Evolutionary conservation across 768 basidiomycete genomes (phyloP).

Genomic region (Hortiboletus flavorubellus): DNA sequence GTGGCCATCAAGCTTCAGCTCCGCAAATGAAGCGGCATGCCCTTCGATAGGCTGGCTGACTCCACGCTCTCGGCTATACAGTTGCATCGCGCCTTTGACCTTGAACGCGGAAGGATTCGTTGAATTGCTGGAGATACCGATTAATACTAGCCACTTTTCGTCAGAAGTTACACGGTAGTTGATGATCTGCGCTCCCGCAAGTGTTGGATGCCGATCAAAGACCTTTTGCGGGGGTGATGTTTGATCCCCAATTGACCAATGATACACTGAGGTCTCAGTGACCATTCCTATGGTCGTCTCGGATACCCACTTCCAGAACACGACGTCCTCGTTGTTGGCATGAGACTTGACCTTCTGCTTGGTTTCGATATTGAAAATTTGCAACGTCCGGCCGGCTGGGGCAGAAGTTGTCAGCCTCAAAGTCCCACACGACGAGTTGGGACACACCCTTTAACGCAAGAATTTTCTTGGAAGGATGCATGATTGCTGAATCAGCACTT

Average conservation of each 20-base stretch:
- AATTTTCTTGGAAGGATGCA: slow-evolving; percentile 97
- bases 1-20: slow-evolving; percentile 87
- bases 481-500: slow-evolving; percentile 97
- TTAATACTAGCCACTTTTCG: slow-evolving; percentile 95
- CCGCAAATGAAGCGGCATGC: slow-evolving; percentile 95
- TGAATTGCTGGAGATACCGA: slow-evolving; percentile 91
- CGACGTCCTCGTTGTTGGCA: slow-evolving; percentile 87
- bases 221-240: slow-evolving; percentile 85
- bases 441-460: slow-evolving; percentile 82
- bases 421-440: neutral
- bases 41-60: slow-evolving; percentile 99
- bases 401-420: slow-evolving; percentile 6
- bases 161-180: slow-evolving; percentile 93
- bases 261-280: slow-evolving; percentile 88
- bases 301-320: slow-evolving; percentile 99
- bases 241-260: slow-evolving; percentile 79
- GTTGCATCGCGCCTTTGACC: slow-evolving; percentile 97
- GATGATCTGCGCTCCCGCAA: slow-evolving; percentile 94
- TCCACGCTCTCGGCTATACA: slow-evolving; percentile 88
- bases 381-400: slow-evolving; percentile 87
- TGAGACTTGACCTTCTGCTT: slow-evolving; percentile 98
- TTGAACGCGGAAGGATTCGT: slow-evolving; percentile 96
- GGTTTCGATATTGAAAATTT: slow-evolving; percentile 96
- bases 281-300: slow-evolving; percentile 92
- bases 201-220: slow-evolving; percentile 94